Evolutionary conservation across 768 basidiomycete species (phyloP).

Genomic region (Suillus ampliporus): DNA sequence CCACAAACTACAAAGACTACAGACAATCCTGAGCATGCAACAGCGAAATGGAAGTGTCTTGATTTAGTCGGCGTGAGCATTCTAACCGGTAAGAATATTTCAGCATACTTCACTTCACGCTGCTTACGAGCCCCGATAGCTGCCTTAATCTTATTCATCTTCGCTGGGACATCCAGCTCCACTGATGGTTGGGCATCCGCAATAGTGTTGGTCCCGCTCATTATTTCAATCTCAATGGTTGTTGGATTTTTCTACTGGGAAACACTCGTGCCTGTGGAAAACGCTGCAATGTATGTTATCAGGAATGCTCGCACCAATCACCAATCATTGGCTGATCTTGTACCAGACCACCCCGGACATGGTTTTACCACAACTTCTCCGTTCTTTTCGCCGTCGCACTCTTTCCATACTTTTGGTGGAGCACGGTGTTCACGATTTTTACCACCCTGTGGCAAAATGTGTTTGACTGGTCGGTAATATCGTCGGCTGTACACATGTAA

Average conservation of each 20-base stretch:
- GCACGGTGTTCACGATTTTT: constrained; percentile 38
- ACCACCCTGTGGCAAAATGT: constrained; percentile 47
- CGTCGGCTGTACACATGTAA: constrained; percentile 46
- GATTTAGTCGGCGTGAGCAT: constrained; percentile 46
- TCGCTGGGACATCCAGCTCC: constrained; percentile 52
- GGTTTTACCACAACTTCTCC: constrained; percentile 48
- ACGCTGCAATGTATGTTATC: constrained; percentile 47
- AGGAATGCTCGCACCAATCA: background rate
- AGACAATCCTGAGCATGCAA: background rate
- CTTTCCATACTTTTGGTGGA: constrained; percentile 51
- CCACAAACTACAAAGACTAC: constrained; percentile 16
- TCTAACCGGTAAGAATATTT: constrained; percentile 38
- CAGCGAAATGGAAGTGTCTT: constrained; percentile 36
- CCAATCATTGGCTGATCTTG: constrained; percentile 1
- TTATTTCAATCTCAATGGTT: constrained; percentile 48
- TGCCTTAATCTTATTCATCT: constrained; percentile 42
- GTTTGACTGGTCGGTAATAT: constrained; percentile 48
- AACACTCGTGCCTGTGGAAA: constrained; percentile 41
- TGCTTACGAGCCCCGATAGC: constrained; percentile 16
- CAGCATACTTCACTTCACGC: background rate
- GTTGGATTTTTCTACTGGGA: constrained; percentile 59
- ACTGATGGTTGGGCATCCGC: constrained; percentile 54
- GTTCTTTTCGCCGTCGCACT: constrained; percentile 45
- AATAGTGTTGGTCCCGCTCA: constrained; percentile 50
- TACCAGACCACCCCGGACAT: constrained; percentile 46